Conservation (phyloP, 768 basidiomycete species). For the Tulasnella calospora region DNA sequence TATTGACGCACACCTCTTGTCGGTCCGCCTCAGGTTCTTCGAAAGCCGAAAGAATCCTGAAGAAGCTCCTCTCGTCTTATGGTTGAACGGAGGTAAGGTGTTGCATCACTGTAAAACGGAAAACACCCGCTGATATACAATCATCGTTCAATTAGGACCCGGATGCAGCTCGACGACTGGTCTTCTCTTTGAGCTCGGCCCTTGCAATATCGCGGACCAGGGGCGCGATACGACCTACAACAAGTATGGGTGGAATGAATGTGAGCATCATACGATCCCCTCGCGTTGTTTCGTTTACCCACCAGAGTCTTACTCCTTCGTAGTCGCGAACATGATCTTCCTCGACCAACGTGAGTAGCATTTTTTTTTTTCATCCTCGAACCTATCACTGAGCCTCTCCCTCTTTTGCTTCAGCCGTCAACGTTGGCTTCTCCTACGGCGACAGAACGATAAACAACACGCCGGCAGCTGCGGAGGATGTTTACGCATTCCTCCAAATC, state of each 20-base stretch:
- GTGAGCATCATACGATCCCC: background rate
- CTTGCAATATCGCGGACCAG: conserved; percentile 66
- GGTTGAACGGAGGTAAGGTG: conserved; percentile 70
- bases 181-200: conserved; percentile 87
- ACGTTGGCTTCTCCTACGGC: conserved; percentile 86
- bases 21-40: conserved; percentile 61
- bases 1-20: background rate
- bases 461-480: conserved; percentile 84
- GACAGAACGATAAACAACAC: conserved; percentile 72
- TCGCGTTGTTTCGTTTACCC: background rate
- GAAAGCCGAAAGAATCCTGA: conserved; percentile 71
- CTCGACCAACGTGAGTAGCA: conserved; percentile 43
- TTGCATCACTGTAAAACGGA: background rate
- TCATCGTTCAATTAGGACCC: conserved; percentile 25
- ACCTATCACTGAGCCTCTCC: conserved; percentile 27
- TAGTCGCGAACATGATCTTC: conserved; percentile 55
- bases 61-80: conserved; percentile 77
- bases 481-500: conserved; percentile 77
- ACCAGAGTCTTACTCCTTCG: background rate
- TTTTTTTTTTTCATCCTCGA: conserved; percentile 23
- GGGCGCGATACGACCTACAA: conserved; percentile 70
- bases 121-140: background rate
- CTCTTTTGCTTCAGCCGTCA: conserved; percentile 53
- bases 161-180: conserved; percentile 39
- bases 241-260: conserved; percentile 76